phyloP scores from a whole-genome alignment of 208 protist genomes.

The Wallacemonas sp. region DNA sequence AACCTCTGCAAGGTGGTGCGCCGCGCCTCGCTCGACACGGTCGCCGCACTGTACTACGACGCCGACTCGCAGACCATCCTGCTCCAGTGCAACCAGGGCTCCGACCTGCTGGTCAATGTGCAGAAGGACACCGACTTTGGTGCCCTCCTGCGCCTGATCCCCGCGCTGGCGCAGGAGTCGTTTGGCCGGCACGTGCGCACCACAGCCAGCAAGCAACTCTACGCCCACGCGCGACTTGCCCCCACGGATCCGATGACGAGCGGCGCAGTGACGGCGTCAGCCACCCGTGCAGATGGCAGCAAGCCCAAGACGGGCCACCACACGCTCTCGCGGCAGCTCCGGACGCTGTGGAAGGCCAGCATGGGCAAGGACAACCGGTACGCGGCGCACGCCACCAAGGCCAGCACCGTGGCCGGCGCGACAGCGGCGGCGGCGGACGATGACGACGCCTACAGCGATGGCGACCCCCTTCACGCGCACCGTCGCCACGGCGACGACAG shows the following conservation, averaged over 20 bases:
- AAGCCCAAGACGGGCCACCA: conserved; percentile 7
- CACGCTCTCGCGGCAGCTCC: conserved; percentile 11
- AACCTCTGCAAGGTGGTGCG: conserved; percentile 38
- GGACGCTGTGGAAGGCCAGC: conserved; percentile 14
- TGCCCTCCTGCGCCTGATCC: conserved; percentile 32
- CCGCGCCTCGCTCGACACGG: conserved; percentile 38
- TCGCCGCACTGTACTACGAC: conserved; percentile 48
- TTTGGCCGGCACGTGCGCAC: conserved; percentile 30
- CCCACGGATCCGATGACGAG: background rate
- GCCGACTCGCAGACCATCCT: conserved; percentile 49
- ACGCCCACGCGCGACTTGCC: conserved; percentile 33
- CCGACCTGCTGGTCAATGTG: conserved; percentile 55
- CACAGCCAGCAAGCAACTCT: conserved; percentile 50
- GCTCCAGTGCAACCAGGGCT: conserved; percentile 36
- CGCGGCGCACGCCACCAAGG: conserved; percentile 3
- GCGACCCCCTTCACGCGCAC: conserved; percentile 2
- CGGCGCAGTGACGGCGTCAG: background rate
- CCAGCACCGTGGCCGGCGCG: background rate
- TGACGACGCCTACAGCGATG: background rate
- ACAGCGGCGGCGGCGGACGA: conserved; percentile 3
- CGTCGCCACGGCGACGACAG: background rate
- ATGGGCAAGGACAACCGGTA: conserved; percentile 20
- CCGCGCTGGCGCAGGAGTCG: conserved; percentile 15
- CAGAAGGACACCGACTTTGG: conserved; percentile 52
- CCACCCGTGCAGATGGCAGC: conserved; percentile 5